These are phyloP conservation scores for Yamadazyma ubonensis DNA, from an alignment of 805 yeast species.

Conservation along the genomic window DNA sequence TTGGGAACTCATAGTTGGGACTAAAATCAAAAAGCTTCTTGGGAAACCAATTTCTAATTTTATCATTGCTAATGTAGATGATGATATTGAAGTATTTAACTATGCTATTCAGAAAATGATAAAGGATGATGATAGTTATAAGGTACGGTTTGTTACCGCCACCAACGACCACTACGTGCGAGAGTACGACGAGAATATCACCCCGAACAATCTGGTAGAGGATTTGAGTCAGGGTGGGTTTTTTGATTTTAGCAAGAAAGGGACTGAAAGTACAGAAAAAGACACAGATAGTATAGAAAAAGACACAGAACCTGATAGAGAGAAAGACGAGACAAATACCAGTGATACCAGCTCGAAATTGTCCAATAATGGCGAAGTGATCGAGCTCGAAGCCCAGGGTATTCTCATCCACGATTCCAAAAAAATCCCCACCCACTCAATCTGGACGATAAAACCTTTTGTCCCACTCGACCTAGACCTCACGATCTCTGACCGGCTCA, in stretches of 20 bases:
- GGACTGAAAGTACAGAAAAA: not conserved
- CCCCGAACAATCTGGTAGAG: constrained; percentile 24
- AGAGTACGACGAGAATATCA: constrained; percentile 19
- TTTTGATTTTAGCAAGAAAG: no score
- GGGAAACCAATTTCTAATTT: constrained; percentile 58
- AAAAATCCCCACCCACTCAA: constrained; percentile 69
- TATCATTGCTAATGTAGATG: constrained; percentile 58
- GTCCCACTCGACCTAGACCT: constrained; percentile 60
- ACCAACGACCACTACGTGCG: constrained; percentile 26
- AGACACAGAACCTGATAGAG: not conserved
- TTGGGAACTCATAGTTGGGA: constrained; percentile 81
- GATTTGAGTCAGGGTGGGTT: no score
- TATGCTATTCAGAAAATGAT: constrained; percentile 72
- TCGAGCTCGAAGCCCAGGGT: constrained; percentile 92
- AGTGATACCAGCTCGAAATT: constrained; percentile 25
- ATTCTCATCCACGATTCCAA: constrained; percentile 67
- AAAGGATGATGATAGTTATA: constrained; percentile 70
- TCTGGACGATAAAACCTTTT: constrained; percentile 91
- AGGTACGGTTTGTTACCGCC: constrained; percentile 69
- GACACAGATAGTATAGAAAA: not conserved
- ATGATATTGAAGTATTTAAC: constrained; percentile 65
- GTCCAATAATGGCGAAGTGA: constrained; percentile 56
- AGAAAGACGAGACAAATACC: no score
- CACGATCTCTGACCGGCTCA: constrained; percentile 66
- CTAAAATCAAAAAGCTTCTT: constrained; percentile 53